Conservation (phyloP, 352 stramenopile genomes). For the Peronospora destructor region DNA sequence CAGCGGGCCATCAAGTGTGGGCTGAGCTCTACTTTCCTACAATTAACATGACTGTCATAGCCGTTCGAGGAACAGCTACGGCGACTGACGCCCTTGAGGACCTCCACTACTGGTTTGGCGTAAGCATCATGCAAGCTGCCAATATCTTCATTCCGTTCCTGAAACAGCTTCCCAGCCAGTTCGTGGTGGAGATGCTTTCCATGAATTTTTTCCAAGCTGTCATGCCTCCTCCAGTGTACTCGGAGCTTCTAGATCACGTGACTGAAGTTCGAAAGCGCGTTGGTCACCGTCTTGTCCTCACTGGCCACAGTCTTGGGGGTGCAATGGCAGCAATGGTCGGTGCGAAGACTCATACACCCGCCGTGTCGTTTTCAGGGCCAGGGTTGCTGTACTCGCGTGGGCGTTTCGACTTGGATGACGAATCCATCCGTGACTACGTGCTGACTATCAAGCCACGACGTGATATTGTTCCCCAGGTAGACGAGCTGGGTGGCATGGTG, state of each 20-base stretch:
- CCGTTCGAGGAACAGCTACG: conserved; percentile 74
- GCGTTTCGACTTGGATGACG: conserved; percentile 62
- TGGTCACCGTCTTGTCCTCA: conserved; percentile 65
- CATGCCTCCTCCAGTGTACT: conserved; percentile 78
- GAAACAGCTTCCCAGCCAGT: conserved; percentile 68
- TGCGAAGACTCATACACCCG: conserved; percentile 62
- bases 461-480: conserved; percentile 73
- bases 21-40: conserved; percentile 76
- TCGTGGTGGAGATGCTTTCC: conserved; percentile 80
- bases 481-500: conserved; percentile 73
- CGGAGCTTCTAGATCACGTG: conserved; percentile 62
- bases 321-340: conserved; percentile 72
- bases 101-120: conserved; percentile 83
- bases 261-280: conserved; percentile 48
- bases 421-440: conserved; percentile 72
- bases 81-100: conserved; percentile 80
- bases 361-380: conserved; percentile 70
- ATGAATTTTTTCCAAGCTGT: conserved; percentile 62
- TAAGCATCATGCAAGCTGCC: conserved; percentile 80
- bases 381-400: conserved; percentile 66
- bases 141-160: conserved; percentile 84
- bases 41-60: conserved; percentile 83
- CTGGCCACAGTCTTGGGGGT: conserved; percentile 71
- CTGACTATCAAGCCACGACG: conserved; percentile 73
- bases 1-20: conserved; percentile 68